Evolutionary conservation across 1,284 basidiomycete genomes (phyloP).

Genomic region (Somion occarium): DNA sequence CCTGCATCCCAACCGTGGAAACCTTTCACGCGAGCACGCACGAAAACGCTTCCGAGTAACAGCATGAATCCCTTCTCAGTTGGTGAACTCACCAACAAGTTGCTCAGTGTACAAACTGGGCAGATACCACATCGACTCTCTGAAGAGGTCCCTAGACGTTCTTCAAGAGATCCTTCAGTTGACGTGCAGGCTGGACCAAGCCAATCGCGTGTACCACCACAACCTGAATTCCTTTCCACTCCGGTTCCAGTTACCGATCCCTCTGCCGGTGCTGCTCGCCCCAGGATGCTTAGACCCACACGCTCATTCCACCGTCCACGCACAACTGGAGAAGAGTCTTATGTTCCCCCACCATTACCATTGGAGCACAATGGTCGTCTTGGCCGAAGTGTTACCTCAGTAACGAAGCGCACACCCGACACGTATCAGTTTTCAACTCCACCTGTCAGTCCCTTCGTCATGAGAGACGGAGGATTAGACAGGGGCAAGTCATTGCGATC

Average conservation of each 20-base stretch:
- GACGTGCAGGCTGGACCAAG: too few relatives aligned
- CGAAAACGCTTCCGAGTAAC: conserved; percentile 42
- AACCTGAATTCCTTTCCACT: too few relatives aligned
- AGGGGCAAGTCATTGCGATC: background rate
- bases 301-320: conserved; percentile 54
- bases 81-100: conserved; percentile 55
- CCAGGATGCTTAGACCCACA: conserved; percentile 39
- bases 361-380: conserved; percentile 9
- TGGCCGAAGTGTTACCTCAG: conserved; percentile 18
- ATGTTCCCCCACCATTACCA: conserved; percentile 14
- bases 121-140: conserved; percentile 7
- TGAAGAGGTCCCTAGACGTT: conserved; percentile 12
- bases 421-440: conserved; percentile 8
- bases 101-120: conserved; percentile 45
- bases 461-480: background rate
- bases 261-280: too few relatives aligned
- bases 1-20: conserved; percentile 8
- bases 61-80: conserved; percentile 39
- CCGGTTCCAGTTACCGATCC: too few relatives aligned
- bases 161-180: background rate
- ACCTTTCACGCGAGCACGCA: conserved; percentile 35
- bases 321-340: conserved; percentile 11
- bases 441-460: conserved; percentile 8
- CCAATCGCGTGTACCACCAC: too few relatives aligned
- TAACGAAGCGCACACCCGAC: conserved; percentile 13